phyloP scores from a whole-genome alignment of 495 filamentous ascomycete species.

The Lasiosphaeria ovina region DNA sequence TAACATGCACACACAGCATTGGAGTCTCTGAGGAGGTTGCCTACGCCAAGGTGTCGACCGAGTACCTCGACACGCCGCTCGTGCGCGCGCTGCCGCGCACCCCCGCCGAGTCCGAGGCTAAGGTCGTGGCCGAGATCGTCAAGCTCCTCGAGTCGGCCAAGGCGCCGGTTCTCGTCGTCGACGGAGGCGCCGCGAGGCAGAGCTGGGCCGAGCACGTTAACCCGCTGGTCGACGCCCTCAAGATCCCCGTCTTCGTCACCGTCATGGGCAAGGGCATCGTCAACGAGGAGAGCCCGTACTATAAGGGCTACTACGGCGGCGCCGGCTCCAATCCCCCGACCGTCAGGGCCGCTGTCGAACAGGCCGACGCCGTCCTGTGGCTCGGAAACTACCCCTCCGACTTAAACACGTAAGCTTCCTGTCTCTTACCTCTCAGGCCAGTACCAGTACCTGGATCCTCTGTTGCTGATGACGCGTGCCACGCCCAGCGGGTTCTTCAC shows the following conservation, averaged over 20 bases:
- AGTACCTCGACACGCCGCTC: conserved; percentile 24
- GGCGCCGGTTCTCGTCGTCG: conserved; percentile 35
- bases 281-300: conserved; percentile 31
- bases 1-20: conserved; percentile 5
- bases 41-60: conserved; percentile 24
- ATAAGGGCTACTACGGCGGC: conserved; percentile 33
- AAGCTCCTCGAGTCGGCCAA: conserved; percentile 22
- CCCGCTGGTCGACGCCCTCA: conserved; percentile 30
- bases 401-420: conserved; percentile 26
- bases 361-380: conserved; percentile 38
- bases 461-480: background rate
- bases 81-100: conserved; percentile 16
- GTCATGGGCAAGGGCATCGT: conserved; percentile 37
- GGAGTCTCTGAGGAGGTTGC: conserved; percentile 34
- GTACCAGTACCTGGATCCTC: conserved; percentile 2
- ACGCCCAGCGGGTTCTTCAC: conserved; percentile 37
- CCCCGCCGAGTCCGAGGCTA: conserved; percentile 16
- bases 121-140: conserved; percentile 27
- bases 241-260: conserved; percentile 34
- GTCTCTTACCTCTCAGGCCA: background rate
- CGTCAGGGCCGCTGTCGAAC: conserved; percentile 25
- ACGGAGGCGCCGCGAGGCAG: conserved; percentile 29
- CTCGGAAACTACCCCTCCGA: conserved; percentile 35
- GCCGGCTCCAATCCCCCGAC: conserved; percentile 20
- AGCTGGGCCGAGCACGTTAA: conserved; percentile 24